These are phyloP conservation scores for Blastocystis sp. DNA, from an alignment of 352 stramenopile species.

Conservation along the genomic window DNA sequence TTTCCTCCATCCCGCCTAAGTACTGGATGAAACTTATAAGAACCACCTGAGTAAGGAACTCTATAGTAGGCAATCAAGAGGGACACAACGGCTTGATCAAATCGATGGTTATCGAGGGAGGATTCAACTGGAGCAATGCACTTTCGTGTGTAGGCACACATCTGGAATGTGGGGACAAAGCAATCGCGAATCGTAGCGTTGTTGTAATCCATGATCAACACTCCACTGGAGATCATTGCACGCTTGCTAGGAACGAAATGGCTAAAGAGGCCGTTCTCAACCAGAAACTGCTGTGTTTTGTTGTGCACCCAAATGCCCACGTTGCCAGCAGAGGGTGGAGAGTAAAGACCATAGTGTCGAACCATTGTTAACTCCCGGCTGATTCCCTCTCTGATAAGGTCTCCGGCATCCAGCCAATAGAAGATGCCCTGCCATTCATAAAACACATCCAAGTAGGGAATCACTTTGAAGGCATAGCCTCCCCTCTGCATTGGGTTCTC, in stretches of 20 bases:
- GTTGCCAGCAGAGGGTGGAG: not conserved
- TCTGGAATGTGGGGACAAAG: not conserved
- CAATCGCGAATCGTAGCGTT: not conserved
- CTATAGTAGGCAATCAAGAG: not conserved
- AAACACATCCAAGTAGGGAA: slow-evolving; percentile 3
- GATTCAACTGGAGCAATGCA: slow-evolving; percentile 7
- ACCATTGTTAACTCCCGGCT: not conserved
- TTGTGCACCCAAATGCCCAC: slow-evolving; percentile 15
- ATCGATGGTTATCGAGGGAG: not conserved
- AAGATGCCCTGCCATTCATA: not conserved
- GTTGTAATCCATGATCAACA: not conserved
- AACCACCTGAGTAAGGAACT: not conserved
- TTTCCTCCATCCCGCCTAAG: not conserved
- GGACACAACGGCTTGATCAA: slow-evolving; percentile 5
- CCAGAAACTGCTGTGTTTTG: not conserved
- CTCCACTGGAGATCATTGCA: not conserved
- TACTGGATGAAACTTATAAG: not conserved
- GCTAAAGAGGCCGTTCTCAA: not conserved
- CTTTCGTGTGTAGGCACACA: slow-evolving; percentile 39
- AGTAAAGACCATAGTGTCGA: slow-evolving; percentile 4
- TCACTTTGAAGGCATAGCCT: slow-evolving; percentile 31
- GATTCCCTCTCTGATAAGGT: not conserved
- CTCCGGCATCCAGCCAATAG: not conserved
- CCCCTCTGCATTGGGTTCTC: not conserved
- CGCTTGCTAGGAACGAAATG: not conserved